Base-by-base conservation (phyloP, 768 basidiomycete species). In the Boletus rubroflammeus region DNA sequence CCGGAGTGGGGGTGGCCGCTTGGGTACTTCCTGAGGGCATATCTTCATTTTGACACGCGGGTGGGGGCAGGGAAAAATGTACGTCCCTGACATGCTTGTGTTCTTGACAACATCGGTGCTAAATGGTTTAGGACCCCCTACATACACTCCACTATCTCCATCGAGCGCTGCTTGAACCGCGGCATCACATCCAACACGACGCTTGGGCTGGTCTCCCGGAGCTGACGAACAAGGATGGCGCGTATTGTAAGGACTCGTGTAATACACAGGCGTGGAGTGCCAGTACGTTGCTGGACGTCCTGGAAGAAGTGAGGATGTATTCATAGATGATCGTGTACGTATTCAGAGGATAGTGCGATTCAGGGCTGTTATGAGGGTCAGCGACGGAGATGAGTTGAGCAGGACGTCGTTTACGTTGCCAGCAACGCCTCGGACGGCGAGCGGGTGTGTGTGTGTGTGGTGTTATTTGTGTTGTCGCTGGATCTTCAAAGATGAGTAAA, bases 1-100 rank as follows among this genome's bases (percentile, higher is more conserved):
- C 93, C 93, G 5, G 91, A 94, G 67, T 97, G 93, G 93, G 89
- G 87, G 10, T 96, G 93, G 93, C 93, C 93, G 11, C 73, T 93
- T 41, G 97, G 97, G 4, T 98, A 93, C 75, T 98, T 97, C 80
- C 73, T 98, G 58, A 85, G 93, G 47, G 93, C 97, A 0, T 97
- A 93, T 72, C 79, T 98, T 42, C 72, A 91, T 67, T 98, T 98
- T 68, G 93, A 97, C 67, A 82, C 76, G 13, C 72, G 74, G 13
- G 81, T 77, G 15, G 92, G 90, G 2, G 73, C 71, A 10, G 88
- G 88, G 23, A 82, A 84, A 68, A 70, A 83, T 67, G 91, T 91
- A 54, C 51, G 84, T 75, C 19, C 21, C 11, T 48, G 38, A 11
- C 31, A 4, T 39, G 13, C 31, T 5, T 38, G 38, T n/a, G 2